Evolutionary conservation across 352 stramenopile genomes (phyloP).

Genomic region (Pythium grandisporangium): DNA sequence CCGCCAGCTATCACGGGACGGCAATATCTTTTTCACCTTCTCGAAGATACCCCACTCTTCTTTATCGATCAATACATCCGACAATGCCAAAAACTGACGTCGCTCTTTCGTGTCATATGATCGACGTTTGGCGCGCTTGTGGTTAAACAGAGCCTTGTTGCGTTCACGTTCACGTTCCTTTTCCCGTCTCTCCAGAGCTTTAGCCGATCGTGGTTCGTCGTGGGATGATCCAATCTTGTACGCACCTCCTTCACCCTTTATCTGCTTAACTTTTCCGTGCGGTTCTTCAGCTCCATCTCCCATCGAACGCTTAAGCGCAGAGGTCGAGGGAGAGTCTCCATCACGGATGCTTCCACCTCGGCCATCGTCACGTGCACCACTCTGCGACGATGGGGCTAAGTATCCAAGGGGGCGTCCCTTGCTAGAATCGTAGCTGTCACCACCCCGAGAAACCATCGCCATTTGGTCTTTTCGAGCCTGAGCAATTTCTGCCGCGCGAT

Average conservation of each 20-base stretch:
- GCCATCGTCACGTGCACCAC: conserved; percentile 29
- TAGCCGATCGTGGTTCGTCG: conserved; percentile 45
- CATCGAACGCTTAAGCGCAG: conserved; percentile 37
- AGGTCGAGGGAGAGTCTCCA: conserved; percentile 40
- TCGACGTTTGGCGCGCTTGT: conserved; percentile 61
- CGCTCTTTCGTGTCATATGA: conserved; percentile 70
- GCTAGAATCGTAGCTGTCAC: conserved; percentile 6
- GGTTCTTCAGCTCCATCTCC: conserved; percentile 26
- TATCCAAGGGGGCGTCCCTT: conserved; percentile 10
- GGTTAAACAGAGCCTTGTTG: conserved; percentile 64
- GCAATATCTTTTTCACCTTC: conserved; percentile 90
- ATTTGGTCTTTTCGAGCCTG: conserved; percentile 82
- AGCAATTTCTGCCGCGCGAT: conserved; percentile 92
- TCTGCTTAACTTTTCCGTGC: conserved; percentile 24
- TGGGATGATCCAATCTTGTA: conserved; percentile 41
- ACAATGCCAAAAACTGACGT: conserved; percentile 60
- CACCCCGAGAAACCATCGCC: conserved; percentile 26
- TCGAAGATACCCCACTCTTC: conserved; percentile 92
- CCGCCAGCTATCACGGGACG: conserved; percentile 90
- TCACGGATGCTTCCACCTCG: conserved; percentile 20
- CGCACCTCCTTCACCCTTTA: conserved; percentile 10
- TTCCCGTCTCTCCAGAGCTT: conserved; percentile 57
- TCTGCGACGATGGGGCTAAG: conserved; percentile 3
- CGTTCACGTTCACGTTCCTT: conserved; percentile 73
- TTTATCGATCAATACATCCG: conserved; percentile 74